phyloP scores from a whole-genome alignment of 345 rosid genomes.

The Aethionema arabicum region DNA sequence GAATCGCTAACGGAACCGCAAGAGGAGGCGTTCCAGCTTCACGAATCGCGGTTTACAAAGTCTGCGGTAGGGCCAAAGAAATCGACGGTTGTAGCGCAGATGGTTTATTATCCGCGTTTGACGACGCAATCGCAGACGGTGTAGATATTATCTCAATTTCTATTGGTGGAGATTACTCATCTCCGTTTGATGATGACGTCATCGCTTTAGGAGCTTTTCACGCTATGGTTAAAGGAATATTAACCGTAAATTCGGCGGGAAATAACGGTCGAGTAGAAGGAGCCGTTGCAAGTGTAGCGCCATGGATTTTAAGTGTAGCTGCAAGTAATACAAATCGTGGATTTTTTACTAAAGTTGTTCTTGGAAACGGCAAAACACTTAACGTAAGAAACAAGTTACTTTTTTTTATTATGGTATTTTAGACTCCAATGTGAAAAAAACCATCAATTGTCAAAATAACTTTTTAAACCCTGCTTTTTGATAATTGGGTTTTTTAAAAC shows the following conservation, averaged over 20 bases:
- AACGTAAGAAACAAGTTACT: slow-evolving; percentile 30
- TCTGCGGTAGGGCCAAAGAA: not conserved
- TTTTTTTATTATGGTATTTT: no score
- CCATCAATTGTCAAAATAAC: no score
- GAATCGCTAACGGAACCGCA: slow-evolving; percentile 43
- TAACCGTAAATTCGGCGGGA: slow-evolving; percentile 36
- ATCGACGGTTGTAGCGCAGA: not conserved
- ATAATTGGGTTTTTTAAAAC: no score
- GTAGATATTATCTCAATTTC: slow-evolving; percentile 35
- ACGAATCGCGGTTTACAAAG: slow-evolving; percentile 46
- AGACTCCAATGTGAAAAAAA: no score
- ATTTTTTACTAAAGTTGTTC: slow-evolving; percentile 22
- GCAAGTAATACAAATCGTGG: slow-evolving; percentile 41
- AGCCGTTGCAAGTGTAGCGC: slow-evolving; percentile 23
- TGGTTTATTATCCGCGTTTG: slow-evolving; percentile 24
- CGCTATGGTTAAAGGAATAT: slow-evolving; percentile 41
- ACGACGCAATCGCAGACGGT: slow-evolving; percentile 43
- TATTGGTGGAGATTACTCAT: fast-evolving
- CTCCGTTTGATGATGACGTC: not conserved
- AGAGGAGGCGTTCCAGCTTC: slow-evolving; percentile 53
- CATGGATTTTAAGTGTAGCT: slow-evolving; percentile 43
- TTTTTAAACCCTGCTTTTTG: no score
- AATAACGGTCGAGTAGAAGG: not conserved
- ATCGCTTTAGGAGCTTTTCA: slow-evolving; percentile 44
- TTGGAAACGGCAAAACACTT: slow-evolving; percentile 36